Evolutionary conservation across 805 yeast species (phyloP).

Genomic region (Hanseniaspora guilliermondii): DNA sequence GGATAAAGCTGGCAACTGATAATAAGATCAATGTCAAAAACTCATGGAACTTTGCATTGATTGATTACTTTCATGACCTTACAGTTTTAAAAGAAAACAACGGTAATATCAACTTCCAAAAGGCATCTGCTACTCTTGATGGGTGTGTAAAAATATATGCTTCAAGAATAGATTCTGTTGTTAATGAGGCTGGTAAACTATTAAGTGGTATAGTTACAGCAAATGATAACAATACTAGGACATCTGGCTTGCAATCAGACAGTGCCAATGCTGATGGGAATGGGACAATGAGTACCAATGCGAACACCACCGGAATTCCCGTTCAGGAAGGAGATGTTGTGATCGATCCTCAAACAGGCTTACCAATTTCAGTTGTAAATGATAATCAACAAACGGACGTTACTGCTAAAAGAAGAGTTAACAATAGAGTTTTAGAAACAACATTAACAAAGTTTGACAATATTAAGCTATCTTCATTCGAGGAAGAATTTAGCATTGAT

Average conservation of each 20-base stretch:
- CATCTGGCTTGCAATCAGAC: not conserved
- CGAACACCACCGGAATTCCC: conserved; percentile 19
- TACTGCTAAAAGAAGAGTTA: conserved; percentile 21
- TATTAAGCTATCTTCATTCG: conserved; percentile 43
- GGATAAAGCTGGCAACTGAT: conserved; percentile 74
- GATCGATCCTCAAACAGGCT: conserved; percentile 27
- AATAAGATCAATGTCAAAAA: conserved; percentile 74
- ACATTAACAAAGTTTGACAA: conserved; percentile 42
- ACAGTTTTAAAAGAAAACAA: conserved; percentile 59
- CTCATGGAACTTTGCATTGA: conserved; percentile 82
- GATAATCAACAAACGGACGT: conserved; percentile 22
- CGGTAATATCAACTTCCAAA: conserved; percentile 64
- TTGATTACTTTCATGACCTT: conserved; percentile 82
- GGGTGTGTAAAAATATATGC: conserved; percentile 91
- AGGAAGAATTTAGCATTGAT: conserved; percentile 54
- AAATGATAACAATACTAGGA: conserved; percentile 18
- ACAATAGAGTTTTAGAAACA: conserved; percentile 28
- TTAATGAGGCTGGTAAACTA: conserved; percentile 75
- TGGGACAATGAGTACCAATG: conserved; percentile 18
- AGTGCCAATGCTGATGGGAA: conserved; percentile 19
- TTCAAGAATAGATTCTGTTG: conserved; percentile 83
- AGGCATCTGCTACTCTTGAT: conserved; percentile 81
- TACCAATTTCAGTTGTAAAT: conserved; percentile 20
- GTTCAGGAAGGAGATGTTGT: conserved; percentile 21
- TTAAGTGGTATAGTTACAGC: conserved; percentile 58